Percentiles rank a stretch among this genome's conserved stretches.
These are phyloP conservation scores for Dothistroma pini DNA, from an alignment of 2,329 filamentous ascomycete species.

Conservation along the genomic window DNA sequence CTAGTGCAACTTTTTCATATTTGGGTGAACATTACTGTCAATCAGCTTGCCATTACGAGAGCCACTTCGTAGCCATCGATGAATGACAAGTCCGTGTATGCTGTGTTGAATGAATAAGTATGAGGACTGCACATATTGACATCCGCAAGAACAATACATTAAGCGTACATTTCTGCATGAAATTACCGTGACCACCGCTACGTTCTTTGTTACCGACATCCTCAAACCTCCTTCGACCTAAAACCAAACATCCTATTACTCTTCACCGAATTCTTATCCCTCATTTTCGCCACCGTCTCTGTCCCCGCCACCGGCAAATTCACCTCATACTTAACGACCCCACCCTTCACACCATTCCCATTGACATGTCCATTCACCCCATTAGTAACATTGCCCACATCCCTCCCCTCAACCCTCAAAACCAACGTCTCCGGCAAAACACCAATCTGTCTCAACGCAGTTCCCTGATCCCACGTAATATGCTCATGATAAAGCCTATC, in stretches of 20 bases:
- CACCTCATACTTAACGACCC: conserved; percentile 53
- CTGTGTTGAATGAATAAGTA: no score
- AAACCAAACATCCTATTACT: conserved; percentile 56
- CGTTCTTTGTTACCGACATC: background rate
- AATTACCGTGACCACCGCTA: background rate
- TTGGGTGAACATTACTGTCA: background rate
- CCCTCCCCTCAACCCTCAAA: conserved; percentile 49
- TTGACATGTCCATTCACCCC: conserved; percentile 12
- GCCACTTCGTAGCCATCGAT: no score
- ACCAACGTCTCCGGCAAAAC: conserved; percentile 62
- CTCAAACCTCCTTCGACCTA: conserved; percentile 17
- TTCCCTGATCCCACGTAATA: conserved; percentile 67
- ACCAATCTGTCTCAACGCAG: conserved; percentile 58
- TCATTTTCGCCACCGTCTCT: conserved; percentile 52
- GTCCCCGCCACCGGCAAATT: conserved; percentile 57
- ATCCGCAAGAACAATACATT: no score
- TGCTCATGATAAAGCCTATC: conserved; percentile 68
- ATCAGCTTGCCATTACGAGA: no score
- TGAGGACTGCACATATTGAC: no score
- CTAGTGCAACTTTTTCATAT: background rate
- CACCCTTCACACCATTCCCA: conserved; percentile 16
- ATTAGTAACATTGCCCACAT: conserved; percentile 6
- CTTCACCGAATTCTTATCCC: conserved; percentile 46
- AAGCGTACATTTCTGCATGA: no score
- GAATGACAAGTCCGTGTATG: no score